These are phyloP conservation scores for Yueomyces sinensis DNA, from an alignment of 805 yeast species.

Conservation along the genomic window DNA sequence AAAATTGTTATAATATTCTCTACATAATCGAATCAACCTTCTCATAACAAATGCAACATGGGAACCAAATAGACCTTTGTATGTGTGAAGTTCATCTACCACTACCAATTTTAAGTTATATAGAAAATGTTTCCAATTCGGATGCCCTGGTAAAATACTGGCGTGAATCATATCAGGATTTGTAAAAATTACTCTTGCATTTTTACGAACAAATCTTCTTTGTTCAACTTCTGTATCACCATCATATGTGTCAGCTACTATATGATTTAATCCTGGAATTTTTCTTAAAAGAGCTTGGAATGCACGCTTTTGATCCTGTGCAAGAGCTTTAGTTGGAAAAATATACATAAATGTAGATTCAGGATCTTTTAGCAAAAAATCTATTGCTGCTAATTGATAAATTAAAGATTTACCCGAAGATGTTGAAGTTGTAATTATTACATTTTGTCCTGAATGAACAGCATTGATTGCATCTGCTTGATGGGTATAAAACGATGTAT, in stretches of 20 bases:
- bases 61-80: conserved; percentile 84
- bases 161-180: conserved; percentile 93
- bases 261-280: conserved; percentile 32
- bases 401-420: conserved; percentile 93
- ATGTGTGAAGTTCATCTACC: conserved; percentile 77
- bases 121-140: conserved; percentile 60
- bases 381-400: conserved; percentile 75
- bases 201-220: conserved; percentile 40
- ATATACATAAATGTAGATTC: conserved; percentile 64
- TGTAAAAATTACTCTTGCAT: conserved; percentile 74
- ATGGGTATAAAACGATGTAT: conserved; percentile 54
- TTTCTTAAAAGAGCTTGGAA: conserved; percentile 41
- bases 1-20: conserved; percentile 26
- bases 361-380: conserved; percentile 28
- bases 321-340: conserved; percentile 94
- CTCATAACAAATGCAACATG: conserved; percentile 82
- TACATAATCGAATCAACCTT: conserved; percentile 49
- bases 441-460: conserved; percentile 43
- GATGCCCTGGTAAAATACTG: conserved; percentile 67
- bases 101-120: conserved; percentile 56
- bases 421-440: conserved; percentile 86
- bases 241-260: conserved; percentile 70
- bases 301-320: conserved; percentile 92
- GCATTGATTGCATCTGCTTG: conserved; percentile 68
- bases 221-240: conserved; percentile 71